phyloP scores from a whole-genome alignment of 2,329 filamentous ascomycete genomes.

The Talaromyces sp. region DNA sequence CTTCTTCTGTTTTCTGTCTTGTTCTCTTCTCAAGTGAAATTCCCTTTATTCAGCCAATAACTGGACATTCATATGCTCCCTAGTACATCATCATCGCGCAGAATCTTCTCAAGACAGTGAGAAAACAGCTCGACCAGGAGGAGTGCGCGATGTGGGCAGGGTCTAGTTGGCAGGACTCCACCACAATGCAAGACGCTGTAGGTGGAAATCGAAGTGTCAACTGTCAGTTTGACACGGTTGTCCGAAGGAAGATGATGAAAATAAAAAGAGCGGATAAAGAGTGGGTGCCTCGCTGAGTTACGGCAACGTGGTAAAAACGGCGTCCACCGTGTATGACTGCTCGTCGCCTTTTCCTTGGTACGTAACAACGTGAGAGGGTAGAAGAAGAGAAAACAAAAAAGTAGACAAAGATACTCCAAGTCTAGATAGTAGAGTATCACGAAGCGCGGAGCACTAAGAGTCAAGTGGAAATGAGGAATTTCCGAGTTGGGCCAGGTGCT shows the following conservation, averaged over 20 bases:
- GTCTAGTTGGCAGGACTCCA: constrained; percentile 25
- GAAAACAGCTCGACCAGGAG: constrained; percentile 14
- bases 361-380: neutral
- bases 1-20: neutral
- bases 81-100: neutral
- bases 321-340: neutral
- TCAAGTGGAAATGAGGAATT: constrained; percentile 6
- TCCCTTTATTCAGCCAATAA: neutral
- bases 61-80: neutral
- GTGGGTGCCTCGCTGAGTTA: neutral
- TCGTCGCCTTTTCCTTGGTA: too few species aligned
- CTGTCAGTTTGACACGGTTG: neutral
- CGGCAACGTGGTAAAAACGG: neutral
- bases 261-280: neutral
- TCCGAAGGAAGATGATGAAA: neutral
- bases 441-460: constrained; percentile 6
- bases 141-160: constrained; percentile 18
- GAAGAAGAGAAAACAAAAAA: neutral
- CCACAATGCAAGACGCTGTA: constrained; percentile 18
- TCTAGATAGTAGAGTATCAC: neutral
- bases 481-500: constrained; percentile 10
- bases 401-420: neutral
- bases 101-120: neutral
- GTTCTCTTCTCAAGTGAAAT: neutral
- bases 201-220: constrained; percentile 4